Percentiles rank a stretch among this genome's conserved stretches.
Evolutionary conservation across 2,329 filamentous ascomycete species (phyloP).

Genomic region (Beauveria varroae): DNA sequence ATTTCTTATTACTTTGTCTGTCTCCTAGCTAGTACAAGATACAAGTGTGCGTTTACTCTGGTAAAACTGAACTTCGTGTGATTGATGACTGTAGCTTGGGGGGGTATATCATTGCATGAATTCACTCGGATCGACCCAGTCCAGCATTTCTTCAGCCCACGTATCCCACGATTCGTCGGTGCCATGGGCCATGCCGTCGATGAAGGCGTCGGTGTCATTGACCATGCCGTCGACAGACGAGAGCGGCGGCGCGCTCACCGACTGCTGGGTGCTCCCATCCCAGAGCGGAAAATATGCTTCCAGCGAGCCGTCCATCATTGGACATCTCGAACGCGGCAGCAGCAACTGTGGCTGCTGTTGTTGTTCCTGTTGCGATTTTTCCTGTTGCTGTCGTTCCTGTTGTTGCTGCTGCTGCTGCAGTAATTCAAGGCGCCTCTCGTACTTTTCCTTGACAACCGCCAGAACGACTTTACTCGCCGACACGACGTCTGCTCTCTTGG

Average conservation of each 20-base stretch:
- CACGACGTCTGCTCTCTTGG: slow-evolving; percentile 29
- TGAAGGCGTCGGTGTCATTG: neutral
- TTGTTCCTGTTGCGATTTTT: slow-evolving; percentile 19
- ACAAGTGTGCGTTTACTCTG: neutral
- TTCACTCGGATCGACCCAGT: neutral
- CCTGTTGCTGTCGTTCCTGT: slow-evolving; percentile 17
- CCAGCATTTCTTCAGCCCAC: neutral
- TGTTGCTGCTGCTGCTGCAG: slow-evolving; percentile 20
- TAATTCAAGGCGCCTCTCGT: slow-evolving; percentile 30
- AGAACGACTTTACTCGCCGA: slow-evolving; percentile 40
- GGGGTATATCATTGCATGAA: neutral
- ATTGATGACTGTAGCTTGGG: neutral
- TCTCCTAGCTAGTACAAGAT: neutral
- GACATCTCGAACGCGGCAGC: slow-evolving; percentile 28
- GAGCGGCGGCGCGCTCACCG: neutral
- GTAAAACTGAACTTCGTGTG: neutral
- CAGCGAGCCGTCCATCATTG: slow-evolving; percentile 44
- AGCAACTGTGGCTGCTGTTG: slow-evolving; percentile 12
- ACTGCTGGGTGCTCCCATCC: slow-evolving; percentile 28
- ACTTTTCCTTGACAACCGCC: slow-evolving; percentile 38
- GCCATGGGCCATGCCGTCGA: no score
- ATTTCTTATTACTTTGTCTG: neutral
- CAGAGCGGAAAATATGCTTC: slow-evolving; percentile 38
- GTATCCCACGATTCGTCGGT: neutral
- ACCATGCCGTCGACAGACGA: neutral